These are phyloP conservation scores for Aristolochia contorta DNA, from an alignment of 164 flowering plant species.

Conservation along the genomic window DNA sequence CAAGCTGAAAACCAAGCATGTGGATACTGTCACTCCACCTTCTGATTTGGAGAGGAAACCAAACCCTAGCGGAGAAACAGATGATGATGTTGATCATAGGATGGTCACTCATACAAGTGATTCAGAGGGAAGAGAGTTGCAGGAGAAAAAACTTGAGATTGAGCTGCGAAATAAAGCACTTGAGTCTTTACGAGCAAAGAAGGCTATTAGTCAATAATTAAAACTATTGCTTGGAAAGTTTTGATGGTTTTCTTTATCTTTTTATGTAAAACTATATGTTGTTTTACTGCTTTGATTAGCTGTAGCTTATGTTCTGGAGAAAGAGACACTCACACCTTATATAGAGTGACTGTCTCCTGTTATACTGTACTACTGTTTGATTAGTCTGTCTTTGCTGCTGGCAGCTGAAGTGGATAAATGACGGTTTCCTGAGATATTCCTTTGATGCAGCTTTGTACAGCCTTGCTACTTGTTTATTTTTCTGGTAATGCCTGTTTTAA, in stretches of 20 bases:
- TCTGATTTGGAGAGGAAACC: constrained; percentile 23
- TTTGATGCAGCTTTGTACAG: constrained; percentile 57
- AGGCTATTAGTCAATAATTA: constrained; percentile 42
- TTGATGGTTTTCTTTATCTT: constrained; percentile 6
- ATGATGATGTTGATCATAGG: constrained; percentile 28
- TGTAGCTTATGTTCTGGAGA: constrained; percentile 16
- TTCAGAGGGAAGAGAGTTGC: constrained; percentile 35
- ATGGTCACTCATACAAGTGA: constrained; percentile 27
- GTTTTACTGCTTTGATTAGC: constrained; percentile 1
- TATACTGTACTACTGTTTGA: constrained; percentile 33
- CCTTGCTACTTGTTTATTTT: constrained; percentile 44
- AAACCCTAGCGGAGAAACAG: neutral
- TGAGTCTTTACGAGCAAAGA: constrained; percentile 84
- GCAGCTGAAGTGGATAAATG: constrained; percentile 82
- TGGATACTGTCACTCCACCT: constrained; percentile 20
- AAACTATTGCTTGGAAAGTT: constrained; percentile 12
- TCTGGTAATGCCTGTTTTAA: constrained; percentile 70
- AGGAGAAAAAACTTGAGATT: constrained; percentile 74
- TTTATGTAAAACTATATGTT: constrained; percentile 12
- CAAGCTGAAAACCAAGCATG: constrained; percentile 17
- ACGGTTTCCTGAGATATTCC: constrained; percentile 71
- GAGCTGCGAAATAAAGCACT: constrained; percentile 91
- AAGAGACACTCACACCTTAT: constrained; percentile 9
- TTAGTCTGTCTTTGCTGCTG: constrained; percentile 70
- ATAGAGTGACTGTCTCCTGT: constrained; percentile 9